These are phyloP conservation scores for Pueraria montana DNA, from an alignment of 306 rosid genomes.

Conservation along the genomic window DNA sequence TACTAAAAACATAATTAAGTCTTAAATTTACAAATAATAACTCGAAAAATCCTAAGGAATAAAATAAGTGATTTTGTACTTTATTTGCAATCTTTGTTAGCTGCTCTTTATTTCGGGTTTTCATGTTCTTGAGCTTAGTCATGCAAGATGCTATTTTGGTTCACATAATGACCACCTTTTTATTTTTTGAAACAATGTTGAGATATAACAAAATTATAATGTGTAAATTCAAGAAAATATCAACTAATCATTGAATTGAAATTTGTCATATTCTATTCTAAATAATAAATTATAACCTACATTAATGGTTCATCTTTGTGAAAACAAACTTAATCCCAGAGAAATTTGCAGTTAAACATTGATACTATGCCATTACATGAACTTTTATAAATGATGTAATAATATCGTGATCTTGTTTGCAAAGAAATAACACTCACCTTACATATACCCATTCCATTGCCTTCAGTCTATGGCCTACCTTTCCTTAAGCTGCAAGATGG, in stretches of 20 bases:
- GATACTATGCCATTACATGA: conserved; percentile 54
- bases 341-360: conserved; percentile 50
- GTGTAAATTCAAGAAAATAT: conserved; percentile 49
- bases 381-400: conserved; percentile 47
- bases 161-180: too few relatives aligned
- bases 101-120: too few relatives aligned
- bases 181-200: too few relatives aligned
- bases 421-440: conserved; percentile 34
- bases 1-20: too few relatives aligned
- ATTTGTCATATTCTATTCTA: conserved; percentile 17
- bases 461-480: conserved; percentile 62
- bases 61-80: too few relatives aligned
- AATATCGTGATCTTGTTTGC: conserved; percentile 52
- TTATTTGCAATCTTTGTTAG: too few relatives aligned
- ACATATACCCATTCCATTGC: background rate
- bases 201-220: background rate
- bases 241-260: conserved; percentile 36
- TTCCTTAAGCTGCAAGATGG: conserved; percentile 79
- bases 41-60: too few relatives aligned
- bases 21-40: too few relatives aligned
- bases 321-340: conserved; percentile 47
- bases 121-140: too few relatives aligned
- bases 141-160: too few relatives aligned
- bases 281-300: conserved; percentile 5
- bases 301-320: conserved; percentile 41